Evolutionary conservation across 2,329 filamentous ascomycete species (phyloP).

Genomic region (Fusarium hostae): DNA sequence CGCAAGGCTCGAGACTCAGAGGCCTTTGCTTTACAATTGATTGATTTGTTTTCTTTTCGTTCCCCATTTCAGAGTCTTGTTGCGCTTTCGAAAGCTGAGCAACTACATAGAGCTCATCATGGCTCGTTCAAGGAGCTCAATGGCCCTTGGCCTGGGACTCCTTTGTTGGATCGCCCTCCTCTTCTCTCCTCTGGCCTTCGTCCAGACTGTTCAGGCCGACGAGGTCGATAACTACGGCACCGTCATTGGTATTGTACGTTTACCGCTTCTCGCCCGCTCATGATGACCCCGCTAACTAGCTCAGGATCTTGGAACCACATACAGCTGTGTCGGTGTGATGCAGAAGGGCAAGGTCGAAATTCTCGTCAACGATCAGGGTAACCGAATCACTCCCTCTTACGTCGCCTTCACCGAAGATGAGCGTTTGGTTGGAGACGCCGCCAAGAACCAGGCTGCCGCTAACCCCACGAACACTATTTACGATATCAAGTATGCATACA

Average conservation of each 20-base stretch:
- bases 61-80: slow-evolving; percentile 36
- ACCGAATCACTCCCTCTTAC: slow-evolving; percentile 95
- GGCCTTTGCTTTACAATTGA: slow-evolving; percentile 39
- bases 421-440: slow-evolving; percentile 95
- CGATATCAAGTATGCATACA: slow-evolving; percentile 81
- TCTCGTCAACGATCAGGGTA: slow-evolving; percentile 95
- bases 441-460: slow-evolving; percentile 91
- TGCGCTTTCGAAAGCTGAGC: slow-evolving; percentile 34
- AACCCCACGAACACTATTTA: slow-evolving; percentile 83
- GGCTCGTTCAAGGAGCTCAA: slow-evolving; percentile 72
- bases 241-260: slow-evolving; percentile 87
- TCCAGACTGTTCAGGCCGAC: slow-evolving; percentile 79
- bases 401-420: slow-evolving; percentile 98
- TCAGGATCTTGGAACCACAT: slow-evolving; percentile 86
- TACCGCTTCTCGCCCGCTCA: neutral
- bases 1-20: slow-evolving; percentile 46
- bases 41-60: slow-evolving; percentile 42
- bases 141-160: slow-evolving; percentile 85
- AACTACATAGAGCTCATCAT: slow-evolving; percentile 51
- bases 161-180: slow-evolving; percentile 92
- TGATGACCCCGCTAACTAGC: slow-evolving; percentile 27
- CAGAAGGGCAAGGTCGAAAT: slow-evolving; percentile 95
- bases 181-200: slow-evolving; percentile 86
- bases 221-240: slow-evolving; percentile 84
- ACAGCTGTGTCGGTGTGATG: slow-evolving; percentile 94